Evolutionary conservation across 495 filamentous ascomycete genomes (phyloP), one percentile per base, ranked within the genome.

Genomic region (Aspergillus egyptiacus): DNA sequence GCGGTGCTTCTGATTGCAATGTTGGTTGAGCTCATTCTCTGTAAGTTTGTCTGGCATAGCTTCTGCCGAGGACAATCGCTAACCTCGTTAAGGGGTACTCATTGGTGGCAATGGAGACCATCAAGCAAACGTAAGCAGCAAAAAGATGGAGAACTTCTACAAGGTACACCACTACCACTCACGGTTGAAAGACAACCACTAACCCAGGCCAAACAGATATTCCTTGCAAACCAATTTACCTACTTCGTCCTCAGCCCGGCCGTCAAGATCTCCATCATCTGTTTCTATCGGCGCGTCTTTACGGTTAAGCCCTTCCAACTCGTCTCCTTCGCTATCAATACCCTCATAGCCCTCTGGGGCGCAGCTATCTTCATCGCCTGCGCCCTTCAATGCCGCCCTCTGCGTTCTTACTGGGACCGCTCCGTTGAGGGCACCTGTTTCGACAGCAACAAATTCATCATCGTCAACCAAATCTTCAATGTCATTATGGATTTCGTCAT

Each of bases 241-340:
- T 74, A 72, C 56, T 73, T 72, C 57, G 13, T 66, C 14, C 58
- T 69, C 42, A 64, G 69, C 27, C 67, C 69, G 5, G 51, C 55
- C 32, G 67, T 70, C 59, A 75, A 75, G 42, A 69, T 70, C 28
- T 70, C 69, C 14, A 64, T 74, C 35, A 54, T 75, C 43, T 70
- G 70, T 54, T 73, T 75, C 55, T 74, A 74, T 56, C 69, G 70
- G 18, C 68, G 70, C 8, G 49, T 75, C 33, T 75, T 75, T 55
- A 57, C 69, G 3, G 66, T 66, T 5, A 62, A 58, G 5, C 48
- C 48, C 39, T 75, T 73, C 56, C 69, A 68, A 41, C 31, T 27
- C 22, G 41, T 57, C 6, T 57, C 64, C 23, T 51, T 66, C 22
- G 61, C 35, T 15, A 47, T 70, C 8, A 67, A 66, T 58, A 45